phyloP scores from a whole-genome alignment of 192 early-diverging fungal species.

The Backusella morwellensis region DNA sequence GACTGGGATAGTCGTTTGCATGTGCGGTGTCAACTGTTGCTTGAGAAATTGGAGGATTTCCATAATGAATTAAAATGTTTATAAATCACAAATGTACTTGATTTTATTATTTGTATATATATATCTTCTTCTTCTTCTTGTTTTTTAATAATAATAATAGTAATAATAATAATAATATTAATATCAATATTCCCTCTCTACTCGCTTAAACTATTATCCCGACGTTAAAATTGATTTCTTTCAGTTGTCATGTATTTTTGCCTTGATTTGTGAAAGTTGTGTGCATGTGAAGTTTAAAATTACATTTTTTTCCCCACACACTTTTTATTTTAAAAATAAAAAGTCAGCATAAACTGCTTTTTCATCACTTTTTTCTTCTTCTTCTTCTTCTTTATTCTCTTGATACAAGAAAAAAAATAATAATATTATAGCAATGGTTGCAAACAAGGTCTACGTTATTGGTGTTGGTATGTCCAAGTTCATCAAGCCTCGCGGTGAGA shows the following conservation, averaged over 20 bases:
- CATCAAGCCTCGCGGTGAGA: constrained; percentile 50
- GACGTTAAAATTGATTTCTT: background rate
- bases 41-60: constrained; percentile 27
- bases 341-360: background rate
- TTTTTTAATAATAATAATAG: background rate
- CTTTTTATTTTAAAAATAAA: background rate
- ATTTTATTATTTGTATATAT: too few relatives aligned
- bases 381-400: background rate
- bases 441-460: constrained; percentile 28
- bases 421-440: background rate
- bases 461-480: constrained; percentile 68
- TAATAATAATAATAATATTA: background rate
- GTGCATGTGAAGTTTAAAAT: background rate
- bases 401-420: background rate
- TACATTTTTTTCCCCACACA: background rate
- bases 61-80: constrained; percentile 29
- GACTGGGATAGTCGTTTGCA: constrained; percentile 36
- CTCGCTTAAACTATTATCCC: background rate
- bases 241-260: background rate
- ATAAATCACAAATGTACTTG: background rate
- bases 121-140: background rate
- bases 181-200: too few relatives aligned
- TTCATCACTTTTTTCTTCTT: background rate
- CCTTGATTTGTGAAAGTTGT: background rate
- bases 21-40: constrained; percentile 32